phyloP scores from a whole-genome alignment of 495 filamentous ascomycete species.

The Bryoglossum gracile region DNA sequence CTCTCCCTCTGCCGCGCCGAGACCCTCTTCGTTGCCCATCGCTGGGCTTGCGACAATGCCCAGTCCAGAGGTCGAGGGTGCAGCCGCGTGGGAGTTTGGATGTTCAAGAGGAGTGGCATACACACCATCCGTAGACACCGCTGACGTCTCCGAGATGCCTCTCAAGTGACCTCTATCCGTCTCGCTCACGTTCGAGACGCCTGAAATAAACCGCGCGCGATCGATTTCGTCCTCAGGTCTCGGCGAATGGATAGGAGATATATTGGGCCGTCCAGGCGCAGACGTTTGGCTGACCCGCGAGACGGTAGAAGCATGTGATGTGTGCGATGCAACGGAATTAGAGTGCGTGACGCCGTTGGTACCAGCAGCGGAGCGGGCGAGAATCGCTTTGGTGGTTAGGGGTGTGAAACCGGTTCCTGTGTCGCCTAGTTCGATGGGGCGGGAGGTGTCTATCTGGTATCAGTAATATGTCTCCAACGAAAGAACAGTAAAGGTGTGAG shows the following conservation, averaged over 20 bases:
- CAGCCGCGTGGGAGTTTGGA: background rate
- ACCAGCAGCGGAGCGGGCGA: background rate
- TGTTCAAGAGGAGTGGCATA: slow-evolving; percentile 1
- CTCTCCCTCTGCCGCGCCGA: background rate
- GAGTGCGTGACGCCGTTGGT: slow-evolving; percentile 2
- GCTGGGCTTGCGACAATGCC: background rate
- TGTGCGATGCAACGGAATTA: slow-evolving; percentile 6
- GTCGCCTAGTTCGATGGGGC: slow-evolving; percentile 20
- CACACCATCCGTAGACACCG: slow-evolving; percentile 28
- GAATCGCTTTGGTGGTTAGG: slow-evolving; percentile 3
- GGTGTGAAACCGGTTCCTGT: slow-evolving; percentile 19
- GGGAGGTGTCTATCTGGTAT: slow-evolving; percentile 20
- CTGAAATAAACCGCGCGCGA: slow-evolving; percentile 27
- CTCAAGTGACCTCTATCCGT: slow-evolving; percentile 37
- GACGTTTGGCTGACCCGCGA: slow-evolving; percentile 6
- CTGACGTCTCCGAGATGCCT: slow-evolving; percentile 36
- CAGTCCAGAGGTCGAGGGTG: background rate
- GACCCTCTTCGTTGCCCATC: too few species aligned
- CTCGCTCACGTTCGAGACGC: slow-evolving; percentile 37
- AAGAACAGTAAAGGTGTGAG: background rate
- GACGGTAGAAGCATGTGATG: slow-evolving; percentile 7
- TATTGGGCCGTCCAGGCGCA: background rate
- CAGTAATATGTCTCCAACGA: too few species aligned
- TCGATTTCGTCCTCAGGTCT: background rate
- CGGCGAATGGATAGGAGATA: slow-evolving; percentile 5